Conservation (phyloP, 2,329 filamentous ascomycete genomes). For the Exophiala mesophila region DNA sequence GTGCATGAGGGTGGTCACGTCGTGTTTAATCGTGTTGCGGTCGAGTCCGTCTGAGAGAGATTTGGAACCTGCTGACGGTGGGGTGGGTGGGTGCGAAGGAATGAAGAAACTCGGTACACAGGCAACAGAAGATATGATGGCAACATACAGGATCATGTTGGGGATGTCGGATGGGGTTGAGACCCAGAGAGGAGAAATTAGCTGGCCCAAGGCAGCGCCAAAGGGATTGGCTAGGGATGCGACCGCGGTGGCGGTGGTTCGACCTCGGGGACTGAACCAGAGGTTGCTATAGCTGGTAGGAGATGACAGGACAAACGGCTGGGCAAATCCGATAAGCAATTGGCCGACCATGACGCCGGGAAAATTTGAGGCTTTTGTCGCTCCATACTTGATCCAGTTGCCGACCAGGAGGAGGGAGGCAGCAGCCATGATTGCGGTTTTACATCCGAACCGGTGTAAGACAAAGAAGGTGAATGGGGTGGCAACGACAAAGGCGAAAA, state of each 20-base stretch:
- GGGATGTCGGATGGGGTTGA: conserved; percentile 61
- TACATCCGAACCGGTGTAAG: conserved; percentile 72
- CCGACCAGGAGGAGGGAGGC: conserved; percentile 71
- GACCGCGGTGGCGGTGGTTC: conserved; percentile 81
- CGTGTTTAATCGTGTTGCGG: conserved; percentile 44
- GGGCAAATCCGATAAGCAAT: conserved; percentile 79
- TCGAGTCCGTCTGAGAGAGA: conserved; percentile 45
- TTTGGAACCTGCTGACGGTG: conserved; percentile 59
- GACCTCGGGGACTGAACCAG: conserved; percentile 83
- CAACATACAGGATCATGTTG: conserved; percentile 75
- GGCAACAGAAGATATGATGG: conserved; percentile 70
- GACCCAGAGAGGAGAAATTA: conserved; percentile 77
- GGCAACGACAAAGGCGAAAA: conserved; percentile 74
- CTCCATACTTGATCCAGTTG: conserved; percentile 87
- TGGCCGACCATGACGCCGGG: conserved; percentile 84
- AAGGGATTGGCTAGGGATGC: conserved; percentile 84
- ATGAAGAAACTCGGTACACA: conserved; percentile 76
- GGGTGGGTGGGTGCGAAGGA: conserved; percentile 69
- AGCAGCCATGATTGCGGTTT: conserved; percentile 63
- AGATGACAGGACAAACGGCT: conserved; percentile 86
- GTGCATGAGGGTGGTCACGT: conserved; percentile 51
- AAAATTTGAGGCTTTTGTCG: conserved; percentile 57
- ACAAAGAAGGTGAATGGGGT: conserved; percentile 72
- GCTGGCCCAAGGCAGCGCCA: conserved; percentile 80
- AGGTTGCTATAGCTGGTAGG: conserved; percentile 88